Evolutionary conservation across 805 yeast species (phyloP).

Genomic region (Ascoidea asiatica): DNA sequence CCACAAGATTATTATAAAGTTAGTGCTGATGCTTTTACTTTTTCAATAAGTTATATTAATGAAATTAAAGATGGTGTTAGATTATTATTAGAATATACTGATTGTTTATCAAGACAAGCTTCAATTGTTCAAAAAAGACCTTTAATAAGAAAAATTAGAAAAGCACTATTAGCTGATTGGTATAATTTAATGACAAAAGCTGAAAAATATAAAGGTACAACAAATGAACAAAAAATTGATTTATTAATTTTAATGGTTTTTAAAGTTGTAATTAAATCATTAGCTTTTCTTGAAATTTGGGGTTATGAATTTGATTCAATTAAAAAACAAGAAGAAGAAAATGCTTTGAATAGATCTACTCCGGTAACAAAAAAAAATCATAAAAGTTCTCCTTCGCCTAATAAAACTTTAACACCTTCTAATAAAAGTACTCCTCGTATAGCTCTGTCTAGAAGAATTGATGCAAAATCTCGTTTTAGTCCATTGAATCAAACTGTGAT

Average conservation of each 20-base stretch:
- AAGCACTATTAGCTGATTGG: conserved; percentile 68
- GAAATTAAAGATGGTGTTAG: conserved; percentile 65
- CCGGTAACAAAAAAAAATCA: no score
- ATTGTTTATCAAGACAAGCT: conserved; percentile 63
- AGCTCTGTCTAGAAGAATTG: no score
- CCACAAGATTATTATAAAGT: conserved; percentile 38
- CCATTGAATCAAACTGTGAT: no score
- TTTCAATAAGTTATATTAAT: conserved; percentile 44
- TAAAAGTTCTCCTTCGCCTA: no score
- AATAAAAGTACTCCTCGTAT: no score
- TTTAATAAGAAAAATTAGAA: conserved; percentile 47
- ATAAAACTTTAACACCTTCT: no score
- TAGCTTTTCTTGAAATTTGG: conserved; percentile 60
- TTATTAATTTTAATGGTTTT: conserved; percentile 49
- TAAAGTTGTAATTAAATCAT: conserved; percentile 54
- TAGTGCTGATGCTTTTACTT: conserved; percentile 27
- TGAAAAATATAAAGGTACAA: conserved; percentile 56
- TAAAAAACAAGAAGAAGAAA: no score
- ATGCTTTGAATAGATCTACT: no score
- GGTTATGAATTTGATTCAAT: conserved; percentile 45
- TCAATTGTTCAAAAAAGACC: conserved; percentile 54
- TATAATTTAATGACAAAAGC: conserved; percentile 66
- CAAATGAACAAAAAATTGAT: conserved; percentile 42
- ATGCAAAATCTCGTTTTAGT: no score
- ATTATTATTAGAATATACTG: conserved; percentile 46